Evolutionary conservation across 495 filamentous ascomycete genomes (phyloP), one percentile per base, ranked within the genome.

Genomic region (Penicillium psychrofluorescens): DNA sequence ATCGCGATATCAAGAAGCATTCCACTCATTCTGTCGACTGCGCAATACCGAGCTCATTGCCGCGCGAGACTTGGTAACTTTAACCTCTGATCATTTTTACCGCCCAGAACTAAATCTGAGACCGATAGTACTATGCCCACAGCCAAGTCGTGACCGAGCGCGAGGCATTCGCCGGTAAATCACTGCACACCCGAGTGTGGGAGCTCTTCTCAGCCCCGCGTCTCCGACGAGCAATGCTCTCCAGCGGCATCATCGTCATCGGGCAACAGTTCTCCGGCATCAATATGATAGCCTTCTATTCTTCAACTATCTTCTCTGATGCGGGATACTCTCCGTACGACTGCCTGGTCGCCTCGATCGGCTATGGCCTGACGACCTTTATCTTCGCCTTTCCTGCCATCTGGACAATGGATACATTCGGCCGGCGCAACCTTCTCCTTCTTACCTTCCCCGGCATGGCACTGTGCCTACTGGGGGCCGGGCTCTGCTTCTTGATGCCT

Each of bases 391-490:
- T 81, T 61, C 86, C 87, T 0, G 86, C 87, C 11, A 71, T 92
- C 36, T 86, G 75, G 67, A 88, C 86, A 9, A 94, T 94, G 56
- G 87, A 94, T 59, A 88, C 84, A 7, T 90, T 81, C 40, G 87
- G 87, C 12, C 84, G 87, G 13, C 78, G 87, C 29, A 73, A 74
- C 13, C 74, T 94, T 1, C 73, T 91, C 0, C 74, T 91, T 7
- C 85, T 88, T 61, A 94, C 87, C 22, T 90, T 90, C 65, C 87
- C 87, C 0, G 74, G 88, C 41, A 90, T 91, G 86, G 80, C 76
- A 15, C 86, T 83, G 84, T 83, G 82, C 33, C 64, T 90, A 12
- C 68, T 90, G 0, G 81, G 78, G 1, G 83, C 80, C 1, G 86
- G 83, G 0, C 71, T 87, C 36, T 83, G 72, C 59, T 88, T 79